Percentiles rank a stretch among this genome's conserved stretches.
Conservation (phyloP, 331 rosid genomes). For the Saraca asoca region DNA sequence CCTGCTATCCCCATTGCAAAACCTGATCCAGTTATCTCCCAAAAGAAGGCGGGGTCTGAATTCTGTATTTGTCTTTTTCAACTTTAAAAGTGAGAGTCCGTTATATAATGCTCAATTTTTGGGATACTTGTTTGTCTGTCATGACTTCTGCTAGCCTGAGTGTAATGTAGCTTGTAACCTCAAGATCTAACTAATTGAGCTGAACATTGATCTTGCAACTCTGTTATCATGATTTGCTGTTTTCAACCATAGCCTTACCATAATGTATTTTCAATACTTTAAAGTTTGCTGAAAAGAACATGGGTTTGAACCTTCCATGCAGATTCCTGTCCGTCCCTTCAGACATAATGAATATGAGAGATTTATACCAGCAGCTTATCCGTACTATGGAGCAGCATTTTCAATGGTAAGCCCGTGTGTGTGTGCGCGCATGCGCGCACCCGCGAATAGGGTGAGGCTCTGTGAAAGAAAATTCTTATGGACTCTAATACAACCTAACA, state of each 20-base stretch:
- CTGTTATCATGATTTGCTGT: background rate
- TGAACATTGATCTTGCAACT: background rate
- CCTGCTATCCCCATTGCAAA: background rate
- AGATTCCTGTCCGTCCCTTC: constrained; percentile 97
- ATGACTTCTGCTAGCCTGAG: background rate
- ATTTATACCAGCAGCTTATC: constrained; percentile 93
- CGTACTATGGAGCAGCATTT: constrained; percentile 89
- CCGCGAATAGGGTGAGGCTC: background rate
- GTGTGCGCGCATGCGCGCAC: background rate
- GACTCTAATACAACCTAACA: no score
- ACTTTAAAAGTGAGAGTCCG: background rate
- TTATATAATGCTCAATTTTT: background rate
- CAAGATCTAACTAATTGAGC: background rate
- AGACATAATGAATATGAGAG: constrained; percentile 95
- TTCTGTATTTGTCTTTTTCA: no score
- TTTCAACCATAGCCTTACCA: background rate
- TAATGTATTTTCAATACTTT: background rate
- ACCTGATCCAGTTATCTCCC: no score
- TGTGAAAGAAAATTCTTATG: background rate
- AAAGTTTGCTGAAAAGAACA: constrained; percentile 1
- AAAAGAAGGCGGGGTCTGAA: no score
- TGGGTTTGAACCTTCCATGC: constrained; percentile 42
- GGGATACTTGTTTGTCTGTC: background rate
- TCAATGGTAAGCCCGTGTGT: constrained; percentile 68
- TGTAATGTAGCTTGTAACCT: background rate